Evolutionary conservation across 129 eudicot genomes (phyloP).

Genomic region (Helichrysum umbraculigerum): DNA sequence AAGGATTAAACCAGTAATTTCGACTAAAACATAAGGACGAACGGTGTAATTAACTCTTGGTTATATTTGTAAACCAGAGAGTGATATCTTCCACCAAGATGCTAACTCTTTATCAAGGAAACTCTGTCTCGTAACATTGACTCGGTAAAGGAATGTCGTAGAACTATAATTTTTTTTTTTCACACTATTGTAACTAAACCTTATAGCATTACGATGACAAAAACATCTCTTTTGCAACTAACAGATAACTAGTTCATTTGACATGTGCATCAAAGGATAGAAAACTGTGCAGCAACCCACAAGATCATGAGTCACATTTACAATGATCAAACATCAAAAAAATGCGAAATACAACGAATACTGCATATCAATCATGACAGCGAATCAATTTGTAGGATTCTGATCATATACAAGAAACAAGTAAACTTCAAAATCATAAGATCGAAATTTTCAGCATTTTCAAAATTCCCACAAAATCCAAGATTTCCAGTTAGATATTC

Average conservation of each 20-base stretch:
- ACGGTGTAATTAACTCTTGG: no score
- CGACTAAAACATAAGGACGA: no score
- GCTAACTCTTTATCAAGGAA: no score
- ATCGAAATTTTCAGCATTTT: constrained; percentile 1
- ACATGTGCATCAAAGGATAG: no score
- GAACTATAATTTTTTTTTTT: no score
- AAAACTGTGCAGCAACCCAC: not conserved
- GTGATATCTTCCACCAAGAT: no score
- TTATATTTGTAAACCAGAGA: no score
- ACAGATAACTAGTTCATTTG: not conserved
- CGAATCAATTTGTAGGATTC: not conserved
- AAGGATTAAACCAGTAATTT: no score
- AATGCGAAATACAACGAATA: not conserved
- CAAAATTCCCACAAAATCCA: not conserved
- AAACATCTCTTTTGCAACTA: not conserved
- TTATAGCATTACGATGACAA: not conserved
- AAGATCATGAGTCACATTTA: not conserved
- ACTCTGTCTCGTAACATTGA: no score
- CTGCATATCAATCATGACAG: not conserved
- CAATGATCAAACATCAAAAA: constrained; percentile 6
- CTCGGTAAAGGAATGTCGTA: no score
- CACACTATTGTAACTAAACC: no score
- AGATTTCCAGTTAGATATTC: not conserved
- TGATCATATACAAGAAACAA: not conserved
- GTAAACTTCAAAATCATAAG: not conserved